A percentile compares a stretch with the other conserved stretches of the same genome.
Evolutionary conservation across 768 basidiomycete species (phyloP).

Genomic region (Fistulinella prunicolor): DNA sequence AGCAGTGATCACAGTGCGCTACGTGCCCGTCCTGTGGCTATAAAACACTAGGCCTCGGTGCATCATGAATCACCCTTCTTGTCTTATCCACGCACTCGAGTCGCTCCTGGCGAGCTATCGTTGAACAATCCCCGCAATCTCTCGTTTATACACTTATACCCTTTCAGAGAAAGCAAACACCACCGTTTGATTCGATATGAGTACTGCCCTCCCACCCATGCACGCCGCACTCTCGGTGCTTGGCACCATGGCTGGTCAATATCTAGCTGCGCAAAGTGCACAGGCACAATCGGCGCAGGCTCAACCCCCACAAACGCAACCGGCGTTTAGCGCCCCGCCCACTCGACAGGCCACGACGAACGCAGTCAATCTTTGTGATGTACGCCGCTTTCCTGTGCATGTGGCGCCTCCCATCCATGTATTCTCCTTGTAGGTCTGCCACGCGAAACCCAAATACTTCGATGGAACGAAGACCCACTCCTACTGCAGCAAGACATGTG

Average conservation of each 20-base stretch:
- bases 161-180: conserved; percentile 8
- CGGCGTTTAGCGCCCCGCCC: conserved; percentile 8
- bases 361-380: conserved; percentile 47
- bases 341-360: conserved; percentile 21
- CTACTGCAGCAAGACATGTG: conserved; percentile 58
- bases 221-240: conserved; percentile 36
- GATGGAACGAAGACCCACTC: conserved; percentile 56
- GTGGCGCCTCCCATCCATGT: neutral
- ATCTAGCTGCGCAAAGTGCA: conserved; percentile 31
- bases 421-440: conserved; percentile 44
- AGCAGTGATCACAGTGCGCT: conserved; percentile 12
- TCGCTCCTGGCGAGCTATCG: conserved; percentile 32
- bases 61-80: conserved; percentile 40
- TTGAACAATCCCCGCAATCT: conserved; percentile 5
- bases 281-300: conserved; percentile 27
- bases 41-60: conserved; percentile 19
- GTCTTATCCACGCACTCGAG: conserved; percentile 34
- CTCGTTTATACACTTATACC: conserved; percentile 4
- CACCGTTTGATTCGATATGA: conserved; percentile 22
- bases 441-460: conserved; percentile 51
- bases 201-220: conserved; percentile 32
- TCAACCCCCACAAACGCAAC: conserved; percentile 25
- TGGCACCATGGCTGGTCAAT: conserved; percentile 36
- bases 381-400: conserved; percentile 28
- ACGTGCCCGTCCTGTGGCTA: conserved; percentile 16